Conservation (phyloP, 495 filamentous ascomycete genomes). For the Xanthoparmelia taractica region DNA sequence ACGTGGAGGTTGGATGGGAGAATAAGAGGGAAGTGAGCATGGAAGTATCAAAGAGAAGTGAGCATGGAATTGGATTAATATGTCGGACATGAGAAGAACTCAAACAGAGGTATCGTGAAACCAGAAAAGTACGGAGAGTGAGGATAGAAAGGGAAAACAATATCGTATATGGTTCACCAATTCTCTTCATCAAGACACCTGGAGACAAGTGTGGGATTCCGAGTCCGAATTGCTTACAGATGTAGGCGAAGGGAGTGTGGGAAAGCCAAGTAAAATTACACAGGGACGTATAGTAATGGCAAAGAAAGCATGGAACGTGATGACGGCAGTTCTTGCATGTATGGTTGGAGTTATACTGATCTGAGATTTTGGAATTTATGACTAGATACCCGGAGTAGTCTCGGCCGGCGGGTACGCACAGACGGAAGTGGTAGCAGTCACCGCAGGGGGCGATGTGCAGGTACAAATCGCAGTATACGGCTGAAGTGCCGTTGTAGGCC, state of each 20-base stretch:
- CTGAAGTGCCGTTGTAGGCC: constrained; percentile 31
- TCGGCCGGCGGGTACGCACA: constrained; percentile 36
- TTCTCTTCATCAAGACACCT: background rate
- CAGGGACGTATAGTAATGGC: background rate
- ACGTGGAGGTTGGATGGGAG: too few relatives aligned
- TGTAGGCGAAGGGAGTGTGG: background rate
- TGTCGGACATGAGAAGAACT: background rate
- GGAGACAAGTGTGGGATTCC: background rate
- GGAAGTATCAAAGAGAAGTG: too few relatives aligned
- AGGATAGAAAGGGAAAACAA: background rate
- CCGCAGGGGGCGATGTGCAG: constrained; percentile 44
- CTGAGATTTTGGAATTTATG: background rate
- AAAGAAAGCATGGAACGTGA: background rate
- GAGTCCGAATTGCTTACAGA: background rate
- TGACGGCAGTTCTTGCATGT: background rate
- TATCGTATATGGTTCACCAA: background rate
- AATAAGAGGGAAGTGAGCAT: background rate
- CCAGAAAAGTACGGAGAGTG: background rate
- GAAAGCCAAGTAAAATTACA: background rate
- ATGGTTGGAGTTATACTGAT: background rate
- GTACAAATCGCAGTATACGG: constrained; percentile 42
- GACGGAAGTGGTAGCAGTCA: constrained; percentile 41
- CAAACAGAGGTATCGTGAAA: too few relatives aligned
- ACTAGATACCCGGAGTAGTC: constrained; percentile 21
- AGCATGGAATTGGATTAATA: background rate